These are phyloP conservation scores for Lachnellula hyalina DNA, from an alignment of 2,329 filamentous ascomycete species.

Conservation along the genomic window DNA sequence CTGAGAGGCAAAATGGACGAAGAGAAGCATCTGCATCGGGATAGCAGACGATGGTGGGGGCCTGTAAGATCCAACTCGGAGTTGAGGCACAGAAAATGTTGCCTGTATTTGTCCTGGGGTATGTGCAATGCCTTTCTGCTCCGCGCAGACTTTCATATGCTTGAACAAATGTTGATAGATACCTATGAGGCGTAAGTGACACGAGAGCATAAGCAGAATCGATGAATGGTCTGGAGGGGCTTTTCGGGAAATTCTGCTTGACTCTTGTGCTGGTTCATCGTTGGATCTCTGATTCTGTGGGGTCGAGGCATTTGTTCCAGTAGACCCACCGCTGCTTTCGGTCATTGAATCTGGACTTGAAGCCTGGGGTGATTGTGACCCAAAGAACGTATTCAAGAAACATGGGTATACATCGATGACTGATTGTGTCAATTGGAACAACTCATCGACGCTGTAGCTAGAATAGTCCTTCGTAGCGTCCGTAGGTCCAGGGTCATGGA, in stretches of 20 bases:
- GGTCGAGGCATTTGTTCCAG: not conserved
- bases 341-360: not conserved
- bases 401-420: slow-evolving; percentile 22
- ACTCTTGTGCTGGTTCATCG: not conserved
- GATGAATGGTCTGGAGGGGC: slow-evolving; percentile 16
- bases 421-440: slow-evolving; percentile 17
- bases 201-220: slow-evolving; percentile 22
- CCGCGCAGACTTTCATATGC: slow-evolving; percentile 18
- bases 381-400: slow-evolving; percentile 15
- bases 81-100: slow-evolving; percentile 2
- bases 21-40: slow-evolving; percentile 20
- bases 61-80: slow-evolving; percentile 18
- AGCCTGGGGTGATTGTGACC: not conserved
- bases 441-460: slow-evolving; percentile 14
- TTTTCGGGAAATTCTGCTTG: not conserved
- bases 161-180: slow-evolving; percentile 21
- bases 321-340: not conserved
- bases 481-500: slow-evolving; percentile 11
- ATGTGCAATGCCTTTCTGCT: slow-evolving; percentile 6
- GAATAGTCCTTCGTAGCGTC: not conserved
- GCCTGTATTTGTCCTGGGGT: slow-evolving; percentile 1
- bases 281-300: not conserved
- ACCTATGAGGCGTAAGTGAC: slow-evolving; percentile 22
- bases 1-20: slow-evolving; percentile 16
- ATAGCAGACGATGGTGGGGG: slow-evolving; percentile 13